phyloP scores from a whole-genome alignment of 129 eudicot species.

The Centaurea solstitialis region DNA sequence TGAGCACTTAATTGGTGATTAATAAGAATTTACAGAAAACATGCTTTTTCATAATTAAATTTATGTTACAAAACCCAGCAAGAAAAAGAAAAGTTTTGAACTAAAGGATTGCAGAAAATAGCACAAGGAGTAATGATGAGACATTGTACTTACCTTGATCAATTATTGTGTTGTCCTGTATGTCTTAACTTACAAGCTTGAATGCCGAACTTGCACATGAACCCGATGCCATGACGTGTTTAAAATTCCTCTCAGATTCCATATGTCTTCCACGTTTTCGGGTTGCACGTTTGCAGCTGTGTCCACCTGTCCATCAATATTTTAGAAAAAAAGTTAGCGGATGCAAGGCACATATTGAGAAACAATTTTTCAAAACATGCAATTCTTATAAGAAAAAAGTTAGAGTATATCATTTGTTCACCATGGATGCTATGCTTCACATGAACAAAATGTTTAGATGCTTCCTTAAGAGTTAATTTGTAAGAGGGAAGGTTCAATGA shows the following conservation, averaged over 20 bases:
- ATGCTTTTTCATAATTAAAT: not conserved
- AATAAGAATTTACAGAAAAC: not conserved
- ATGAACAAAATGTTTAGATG: too few relatives aligned
- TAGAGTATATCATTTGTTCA: too few relatives aligned
- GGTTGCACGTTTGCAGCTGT: constrained; percentile 90
- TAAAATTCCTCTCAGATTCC: constrained; percentile 97
- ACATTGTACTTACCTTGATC: not conserved
- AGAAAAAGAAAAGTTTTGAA: constrained; percentile 5
- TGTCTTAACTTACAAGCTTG: constrained; percentile 50
- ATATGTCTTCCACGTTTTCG: constrained; percentile 66
- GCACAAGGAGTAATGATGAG: not conserved
- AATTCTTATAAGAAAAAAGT: not conserved
- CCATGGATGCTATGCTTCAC: too few relatives aligned
- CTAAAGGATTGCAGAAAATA: constrained; percentile 13
- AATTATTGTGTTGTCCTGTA: not conserved
- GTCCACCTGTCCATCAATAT: constrained; percentile 61
- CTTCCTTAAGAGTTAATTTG: too few relatives aligned
- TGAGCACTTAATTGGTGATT: not conserved
- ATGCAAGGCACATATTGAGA: not conserved
- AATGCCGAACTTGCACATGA: constrained; percentile 73
- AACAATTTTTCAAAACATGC: not conserved
- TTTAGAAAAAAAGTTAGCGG: not conserved
- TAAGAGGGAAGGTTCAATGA: too few relatives aligned
- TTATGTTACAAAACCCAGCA: constrained; percentile 32
- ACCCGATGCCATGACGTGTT: constrained; percentile 99